Evolutionary conservation across 495 filamentous ascomycete species (phyloP), one percentile per base, ranked within the genome.

Genomic region (Cladorrhinum samala): DNA sequence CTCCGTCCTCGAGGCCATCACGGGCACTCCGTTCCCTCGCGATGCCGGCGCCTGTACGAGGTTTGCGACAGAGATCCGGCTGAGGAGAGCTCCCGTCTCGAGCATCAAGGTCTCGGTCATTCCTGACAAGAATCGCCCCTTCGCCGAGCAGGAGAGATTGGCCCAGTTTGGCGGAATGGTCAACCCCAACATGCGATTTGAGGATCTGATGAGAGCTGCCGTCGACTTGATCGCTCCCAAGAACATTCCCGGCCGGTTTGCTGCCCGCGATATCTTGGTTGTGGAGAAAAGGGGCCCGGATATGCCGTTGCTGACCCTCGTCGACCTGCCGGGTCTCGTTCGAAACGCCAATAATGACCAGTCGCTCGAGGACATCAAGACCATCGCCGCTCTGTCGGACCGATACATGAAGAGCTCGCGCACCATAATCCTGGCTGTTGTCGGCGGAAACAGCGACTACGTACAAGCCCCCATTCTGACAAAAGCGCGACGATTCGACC

Each of bases 1-100:
- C 58, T 89, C 85, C 0, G 83, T 90, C 0, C 76, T 90, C 0
- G 84, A 89, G 67, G 86, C 83, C 0, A 79, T 92, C 43, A 84
- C 84, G 0, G 77, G 82, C 37, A 80, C 88, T 14, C 78, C 80
- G 0, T 89, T 90, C 53, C 83, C 86, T 0, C 61, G 74, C n/a
- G 78, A 84, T 39, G 78, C 79, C 49, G 81, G 76, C 42, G 60
- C 83, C 0, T 88, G 86, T 63, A 89, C 86, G 0, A 73, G 83
- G 0, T 87, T 87, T 52, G 80, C 85, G 2, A 88, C 82, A 0
- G 83, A 89, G 57, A 78, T 52, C 49, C 59, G 66, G 37, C 59
- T 68, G 13, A 72, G 76, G 40, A 74, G 78, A 49, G 73, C 75
- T 1, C 67, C 75, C 16, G 57, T 71, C 17, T 63, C 68, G 17